These are phyloP conservation scores for Kockiozyma suomiensis DNA, from an alignment of 805 yeast genomes.

Conservation along the genomic window DNA sequence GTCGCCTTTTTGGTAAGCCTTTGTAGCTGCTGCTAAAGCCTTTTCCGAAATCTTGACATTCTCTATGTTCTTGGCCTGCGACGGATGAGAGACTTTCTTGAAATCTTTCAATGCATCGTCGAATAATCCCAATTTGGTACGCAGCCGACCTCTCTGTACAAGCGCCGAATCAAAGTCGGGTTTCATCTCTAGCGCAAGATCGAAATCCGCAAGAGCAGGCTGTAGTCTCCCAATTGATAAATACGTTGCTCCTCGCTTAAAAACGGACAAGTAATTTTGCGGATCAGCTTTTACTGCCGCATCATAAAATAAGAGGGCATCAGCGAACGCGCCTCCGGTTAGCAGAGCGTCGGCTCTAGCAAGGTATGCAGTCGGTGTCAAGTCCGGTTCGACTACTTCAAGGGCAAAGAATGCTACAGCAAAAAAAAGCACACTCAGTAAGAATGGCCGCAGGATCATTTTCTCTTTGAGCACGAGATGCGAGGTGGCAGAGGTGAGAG, in stretches of 20 bases:
- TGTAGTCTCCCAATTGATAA: constrained; percentile 42
- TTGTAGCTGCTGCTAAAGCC: constrained; percentile 28
- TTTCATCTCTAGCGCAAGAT: constrained; percentile 40
- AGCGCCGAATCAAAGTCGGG: constrained; percentile 45
- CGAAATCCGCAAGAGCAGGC: constrained; percentile 45
- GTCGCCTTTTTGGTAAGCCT: constrained; percentile 24
- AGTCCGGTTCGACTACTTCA: constrained; percentile 9
- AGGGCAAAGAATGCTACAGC: constrained; percentile 1
- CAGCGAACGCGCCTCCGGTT: constrained; percentile 25
- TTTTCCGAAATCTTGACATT: constrained; percentile 26
- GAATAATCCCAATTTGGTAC: constrained; percentile 41
- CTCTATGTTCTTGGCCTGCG: constrained; percentile 30
- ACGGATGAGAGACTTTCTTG: constrained; percentile 35
- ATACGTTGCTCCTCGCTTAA: constrained; percentile 45
- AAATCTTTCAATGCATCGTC: constrained; percentile 31
- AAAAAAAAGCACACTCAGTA: background rate
- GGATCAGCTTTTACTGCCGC: constrained; percentile 39
- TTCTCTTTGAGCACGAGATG: too few species aligned
- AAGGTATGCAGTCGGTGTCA: constrained; percentile 20
- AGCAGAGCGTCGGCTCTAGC: constrained; percentile 32
- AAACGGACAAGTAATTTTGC: constrained; percentile 39
- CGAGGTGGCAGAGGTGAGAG: too few species aligned
- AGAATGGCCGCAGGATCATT: background rate
- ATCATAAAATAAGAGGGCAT: constrained; percentile 36
- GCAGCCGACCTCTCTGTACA: constrained; percentile 41